These are phyloP conservation scores for Casuarina equisetifolia DNA, from an alignment of 306 rosid species.

Conservation along the genomic window DNA sequence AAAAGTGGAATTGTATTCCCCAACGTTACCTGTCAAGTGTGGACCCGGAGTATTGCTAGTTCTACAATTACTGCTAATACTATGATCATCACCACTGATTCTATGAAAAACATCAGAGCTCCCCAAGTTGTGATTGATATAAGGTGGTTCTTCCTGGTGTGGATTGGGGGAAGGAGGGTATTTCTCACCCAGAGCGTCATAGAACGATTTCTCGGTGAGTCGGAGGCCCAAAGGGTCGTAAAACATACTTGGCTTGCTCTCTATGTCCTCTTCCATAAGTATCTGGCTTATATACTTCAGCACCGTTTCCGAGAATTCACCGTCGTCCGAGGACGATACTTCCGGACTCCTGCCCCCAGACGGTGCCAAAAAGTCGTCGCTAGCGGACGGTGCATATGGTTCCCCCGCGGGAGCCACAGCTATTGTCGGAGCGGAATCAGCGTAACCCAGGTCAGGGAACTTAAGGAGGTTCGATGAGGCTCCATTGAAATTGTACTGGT, in stretches of 20 bases:
- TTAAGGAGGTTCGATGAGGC: constrained; percentile 27
- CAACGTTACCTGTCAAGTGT: background rate
- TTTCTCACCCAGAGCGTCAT: constrained; percentile 4
- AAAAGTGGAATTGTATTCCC: background rate
- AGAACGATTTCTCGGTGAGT: constrained; percentile 11
- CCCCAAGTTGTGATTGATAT: constrained; percentile 18
- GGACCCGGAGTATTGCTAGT: background rate
- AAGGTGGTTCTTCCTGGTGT: constrained; percentile 22
- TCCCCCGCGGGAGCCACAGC: background rate
- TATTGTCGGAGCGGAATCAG: constrained; percentile 4
- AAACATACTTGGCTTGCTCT: constrained; percentile 5
- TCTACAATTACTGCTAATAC: constrained; percentile 25
- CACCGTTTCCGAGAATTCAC: background rate
- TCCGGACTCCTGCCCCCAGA: constrained; percentile 1
- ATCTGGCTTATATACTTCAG: constrained; percentile 1
- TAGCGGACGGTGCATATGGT: background rate
- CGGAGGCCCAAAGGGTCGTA: constrained; percentile 6
- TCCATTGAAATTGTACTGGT: constrained; percentile 13
- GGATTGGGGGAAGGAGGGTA: constrained; percentile 9
- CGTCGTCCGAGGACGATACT: background rate
- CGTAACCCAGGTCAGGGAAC: constrained; percentile 18
- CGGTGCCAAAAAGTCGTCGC: background rate
- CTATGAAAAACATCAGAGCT: constrained; percentile 24
- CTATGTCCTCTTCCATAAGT: constrained; percentile 12
- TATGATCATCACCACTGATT: constrained; percentile 16